Evolutionary conservation across 345 rosid species (phyloP).

Genomic region (Jatropha curcas): DNA sequence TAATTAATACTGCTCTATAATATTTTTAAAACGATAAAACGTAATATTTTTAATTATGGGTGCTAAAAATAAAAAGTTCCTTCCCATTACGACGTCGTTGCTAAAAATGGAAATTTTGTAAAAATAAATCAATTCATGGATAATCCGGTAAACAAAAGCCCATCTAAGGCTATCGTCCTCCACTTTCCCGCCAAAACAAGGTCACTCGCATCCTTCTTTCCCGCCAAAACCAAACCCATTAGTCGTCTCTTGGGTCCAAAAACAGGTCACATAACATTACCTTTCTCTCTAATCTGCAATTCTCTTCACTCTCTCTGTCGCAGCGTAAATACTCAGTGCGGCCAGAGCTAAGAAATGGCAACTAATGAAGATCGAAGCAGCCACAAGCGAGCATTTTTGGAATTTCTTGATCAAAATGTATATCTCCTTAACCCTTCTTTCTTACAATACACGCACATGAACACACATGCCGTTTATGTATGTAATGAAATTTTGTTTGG

Average conservation of each 20-base stretch:
- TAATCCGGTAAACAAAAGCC: too few relatives aligned
- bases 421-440: background rate
- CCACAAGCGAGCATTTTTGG: constrained; percentile 78
- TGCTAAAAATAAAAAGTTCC: too few relatives aligned
- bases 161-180: too few relatives aligned
- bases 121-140: too few relatives aligned
- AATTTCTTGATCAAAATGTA: constrained; percentile 77
- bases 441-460: background rate
- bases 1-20: too few relatives aligned
- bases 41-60: too few relatives aligned
- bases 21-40: too few relatives aligned
- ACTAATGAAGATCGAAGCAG: constrained; percentile 61
- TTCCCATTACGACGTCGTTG: too few relatives aligned
- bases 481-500: background rate
- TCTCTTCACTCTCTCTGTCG: constrained; percentile 6
- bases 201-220: constrained; percentile 5
- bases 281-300: background rate
- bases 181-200: constrained; percentile 42
- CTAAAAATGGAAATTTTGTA: too few relatives aligned
- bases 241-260: background rate
- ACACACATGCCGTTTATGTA: background rate
- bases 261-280: background rate
- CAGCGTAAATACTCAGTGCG: background rate
- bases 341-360: constrained; percentile 39
- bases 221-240: constrained; percentile 33